phyloP scores from a whole-genome alignment of 371 early-diverging fungal species.

The Catenaria anguillulae region DNA sequence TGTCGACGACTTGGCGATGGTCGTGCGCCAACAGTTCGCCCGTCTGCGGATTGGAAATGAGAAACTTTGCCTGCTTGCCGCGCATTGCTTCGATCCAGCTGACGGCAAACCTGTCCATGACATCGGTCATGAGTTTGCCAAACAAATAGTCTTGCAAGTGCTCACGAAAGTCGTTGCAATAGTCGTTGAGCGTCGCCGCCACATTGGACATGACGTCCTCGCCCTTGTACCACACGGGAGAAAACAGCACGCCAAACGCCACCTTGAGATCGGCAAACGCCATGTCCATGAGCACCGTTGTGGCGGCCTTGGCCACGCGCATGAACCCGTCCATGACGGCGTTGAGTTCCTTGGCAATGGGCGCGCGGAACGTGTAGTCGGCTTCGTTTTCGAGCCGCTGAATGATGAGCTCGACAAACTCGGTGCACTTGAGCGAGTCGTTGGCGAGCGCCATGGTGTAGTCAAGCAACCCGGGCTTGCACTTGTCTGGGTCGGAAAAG shows the following conservation, averaged over 20 bases:
- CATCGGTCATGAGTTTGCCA: conserved; percentile 61
- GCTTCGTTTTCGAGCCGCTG: conserved; percentile 47
- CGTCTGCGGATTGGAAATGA: conserved; percentile 18
- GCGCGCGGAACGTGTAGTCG: conserved; percentile 46
- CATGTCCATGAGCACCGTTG: conserved; percentile 57
- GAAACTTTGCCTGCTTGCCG: conserved; percentile 28
- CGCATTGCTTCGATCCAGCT: conserved; percentile 67
- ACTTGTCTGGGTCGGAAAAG: conserved; percentile 46
- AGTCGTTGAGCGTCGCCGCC: conserved; percentile 78
- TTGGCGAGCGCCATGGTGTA: conserved; percentile 89
- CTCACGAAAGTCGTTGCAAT: conserved; percentile 61
- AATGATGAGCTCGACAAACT: conserved; percentile 67
- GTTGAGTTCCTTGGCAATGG: conserved; percentile 42
- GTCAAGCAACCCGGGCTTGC: conserved; percentile 68
- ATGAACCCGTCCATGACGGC: conserved; percentile 63
- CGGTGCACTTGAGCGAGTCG: conserved; percentile 72
- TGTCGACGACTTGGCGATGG: conserved; percentile 38
- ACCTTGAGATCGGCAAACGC: conserved; percentile 64
- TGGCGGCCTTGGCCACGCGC: conserved; percentile 52
- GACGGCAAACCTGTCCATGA: conserved; percentile 66
- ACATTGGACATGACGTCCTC: conserved; percentile 64
- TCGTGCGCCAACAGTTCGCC: conserved; percentile 47
- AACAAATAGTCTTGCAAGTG: conserved; percentile 75
- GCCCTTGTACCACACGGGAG: conserved; percentile 74
- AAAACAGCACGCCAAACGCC: conserved; percentile 55